A percentile compares a stretch with the other conserved stretches of the same genome.
Conservation (phyloP, 257 asterid genomes). For the Osmanthus fragrans region DNA sequence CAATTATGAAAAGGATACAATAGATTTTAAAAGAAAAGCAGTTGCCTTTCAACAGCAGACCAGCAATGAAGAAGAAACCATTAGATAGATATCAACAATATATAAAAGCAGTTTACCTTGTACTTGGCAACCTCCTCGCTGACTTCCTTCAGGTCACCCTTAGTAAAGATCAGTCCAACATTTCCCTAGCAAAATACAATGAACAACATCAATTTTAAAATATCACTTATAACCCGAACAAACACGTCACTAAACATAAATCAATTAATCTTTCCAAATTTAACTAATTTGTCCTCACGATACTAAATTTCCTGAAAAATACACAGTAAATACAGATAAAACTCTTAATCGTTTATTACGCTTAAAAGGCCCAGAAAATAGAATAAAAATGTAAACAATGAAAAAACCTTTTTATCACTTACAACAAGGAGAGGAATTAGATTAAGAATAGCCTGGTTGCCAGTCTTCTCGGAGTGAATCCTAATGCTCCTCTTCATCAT, state of each 20-base stretch:
- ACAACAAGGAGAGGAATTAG: conserved; percentile 86
- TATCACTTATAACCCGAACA: background rate
- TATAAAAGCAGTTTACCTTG: conserved; percentile 50
- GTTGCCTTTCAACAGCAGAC: background rate
- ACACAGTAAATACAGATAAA: too few species aligned
- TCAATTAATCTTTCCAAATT: background rate
- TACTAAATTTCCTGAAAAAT: background rate
- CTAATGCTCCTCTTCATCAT: conserved; percentile 90
- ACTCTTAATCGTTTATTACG: too few species aligned
- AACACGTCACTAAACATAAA: background rate
- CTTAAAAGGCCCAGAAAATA: background rate
- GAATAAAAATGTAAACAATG: background rate
- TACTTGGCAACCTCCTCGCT: conserved; percentile 92
- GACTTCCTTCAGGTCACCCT: conserved; percentile 97
- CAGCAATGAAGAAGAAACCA: background rate
- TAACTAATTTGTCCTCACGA: background rate
- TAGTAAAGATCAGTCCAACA: conserved; percentile 92
- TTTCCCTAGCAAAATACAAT: conserved; percentile 55
- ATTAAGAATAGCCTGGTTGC: conserved; percentile 60
- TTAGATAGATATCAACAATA: background rate
- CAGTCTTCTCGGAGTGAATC: conserved; percentile 81
- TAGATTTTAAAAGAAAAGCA: background rate
- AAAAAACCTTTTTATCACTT: conserved; percentile 18
- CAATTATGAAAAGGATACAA: background rate
- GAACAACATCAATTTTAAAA: background rate